Percentiles rank a stretch among this genome's conserved stretches.
These are phyloP conservation scores for Pestalotiopsis sp. DNA, from an alignment of 2,329 filamentous ascomycete species.

Conservation along the genomic window DNA sequence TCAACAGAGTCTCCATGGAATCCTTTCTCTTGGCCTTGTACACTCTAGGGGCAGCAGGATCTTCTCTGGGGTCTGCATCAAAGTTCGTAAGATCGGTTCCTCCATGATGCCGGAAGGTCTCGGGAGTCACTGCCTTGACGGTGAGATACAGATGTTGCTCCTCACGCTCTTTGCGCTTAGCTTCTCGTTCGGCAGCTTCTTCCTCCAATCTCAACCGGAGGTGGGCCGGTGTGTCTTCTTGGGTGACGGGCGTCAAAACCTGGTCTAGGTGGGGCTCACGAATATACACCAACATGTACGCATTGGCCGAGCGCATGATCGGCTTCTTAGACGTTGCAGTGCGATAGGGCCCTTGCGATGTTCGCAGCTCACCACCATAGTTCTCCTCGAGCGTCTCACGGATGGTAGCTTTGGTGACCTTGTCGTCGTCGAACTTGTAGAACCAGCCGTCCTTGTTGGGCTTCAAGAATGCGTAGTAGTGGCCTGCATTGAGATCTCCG, in stretches of 20 bases:
- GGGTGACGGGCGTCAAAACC: slow-evolving; percentile 75
- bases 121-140: slow-evolving; percentile 78
- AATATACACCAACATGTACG: slow-evolving; percentile 99
- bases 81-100: slow-evolving; percentile 81
- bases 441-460: slow-evolving; percentile 92
- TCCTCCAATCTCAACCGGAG: slow-evolving; percentile 77
- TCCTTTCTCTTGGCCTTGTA: slow-evolving; percentile 78
- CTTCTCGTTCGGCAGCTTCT: slow-evolving; percentile 76
- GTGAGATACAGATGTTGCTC: slow-evolving; percentile 93
- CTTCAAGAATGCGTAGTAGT: slow-evolving; percentile 97
- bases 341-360: slow-evolving; percentile 49
- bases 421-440: slow-evolving; percentile 96
- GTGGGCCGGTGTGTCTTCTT: slow-evolving; percentile 79
- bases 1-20: slow-evolving; percentile 75
- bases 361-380: slow-evolving; percentile 83
- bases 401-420: slow-evolving; percentile 90
- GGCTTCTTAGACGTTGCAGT: slow-evolving; percentile 50
- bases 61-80: slow-evolving; percentile 56
- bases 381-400: slow-evolving; percentile 95
- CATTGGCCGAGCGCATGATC: slow-evolving; percentile 73
- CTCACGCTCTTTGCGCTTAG: slow-evolving; percentile 82
- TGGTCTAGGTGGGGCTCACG: slow-evolving; percentile 83
- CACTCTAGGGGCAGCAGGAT: slow-evolving; percentile 69
- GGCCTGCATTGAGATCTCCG: slow-evolving; percentile 93
- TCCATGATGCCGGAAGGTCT: slow-evolving; percentile 79